phyloP scores from a whole-genome alignment of 2,329 filamentous ascomycete genomes.

The Xylaria multiplex region DNA sequence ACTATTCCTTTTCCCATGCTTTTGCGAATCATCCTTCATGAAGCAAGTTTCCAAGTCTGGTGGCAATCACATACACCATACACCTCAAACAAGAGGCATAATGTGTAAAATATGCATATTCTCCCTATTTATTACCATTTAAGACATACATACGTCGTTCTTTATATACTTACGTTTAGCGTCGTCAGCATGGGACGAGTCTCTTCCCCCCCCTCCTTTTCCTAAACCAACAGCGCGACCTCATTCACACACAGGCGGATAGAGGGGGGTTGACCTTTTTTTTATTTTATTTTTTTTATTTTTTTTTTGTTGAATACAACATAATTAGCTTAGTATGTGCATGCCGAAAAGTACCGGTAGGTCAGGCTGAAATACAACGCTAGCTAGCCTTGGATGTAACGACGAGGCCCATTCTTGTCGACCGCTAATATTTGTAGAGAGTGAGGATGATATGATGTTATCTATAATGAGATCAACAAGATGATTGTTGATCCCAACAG shows the following conservation, averaged over 20 bases:
- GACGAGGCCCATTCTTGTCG: conserved; percentile 22
- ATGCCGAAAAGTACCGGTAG: conserved; percentile 32
- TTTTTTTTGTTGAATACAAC: conserved; percentile 34
- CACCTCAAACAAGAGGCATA: background rate
- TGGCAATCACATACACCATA: too few relatives aligned
- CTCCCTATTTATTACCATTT: background rate
- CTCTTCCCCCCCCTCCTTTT: conserved; percentile 5
- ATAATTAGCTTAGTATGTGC: conserved; percentile 6
- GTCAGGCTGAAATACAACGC: conserved; percentile 32
- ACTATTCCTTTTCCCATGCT: conserved; percentile 8
- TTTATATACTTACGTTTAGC: background rate
- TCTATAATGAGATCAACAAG: conserved; percentile 8
- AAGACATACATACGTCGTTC: too few relatives aligned
- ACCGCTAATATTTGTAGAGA: conserved; percentile 12
- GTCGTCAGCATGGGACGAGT: background rate
- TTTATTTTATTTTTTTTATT: background rate
- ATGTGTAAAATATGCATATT: background rate
- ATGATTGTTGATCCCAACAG: conserved; percentile 13
- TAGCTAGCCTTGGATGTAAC: conserved; percentile 29
- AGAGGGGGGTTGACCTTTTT: background rate
- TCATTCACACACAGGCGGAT: conserved; percentile 11
- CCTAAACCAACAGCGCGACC: conserved; percentile 9
- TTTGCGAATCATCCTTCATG: conserved; percentile 23
- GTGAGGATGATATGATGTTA: conserved; percentile 11
- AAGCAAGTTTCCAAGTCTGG: background rate